Conservation (phyloP, 306 rosid species). For the Casuarina cunninghamiana region DNA sequence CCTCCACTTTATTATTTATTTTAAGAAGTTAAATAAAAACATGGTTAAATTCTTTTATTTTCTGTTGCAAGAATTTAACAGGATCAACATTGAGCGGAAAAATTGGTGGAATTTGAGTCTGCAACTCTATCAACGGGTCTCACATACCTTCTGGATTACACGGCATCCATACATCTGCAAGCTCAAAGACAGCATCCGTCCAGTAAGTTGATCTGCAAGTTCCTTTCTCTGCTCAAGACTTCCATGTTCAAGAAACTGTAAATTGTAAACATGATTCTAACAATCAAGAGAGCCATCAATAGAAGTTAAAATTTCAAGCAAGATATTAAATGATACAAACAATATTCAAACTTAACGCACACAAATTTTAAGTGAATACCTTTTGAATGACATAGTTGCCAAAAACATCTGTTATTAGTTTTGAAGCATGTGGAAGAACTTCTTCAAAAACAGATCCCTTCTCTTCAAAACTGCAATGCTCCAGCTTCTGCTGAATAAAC, state of each 20-base stretch:
- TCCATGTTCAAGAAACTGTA: slow-evolving; percentile 63
- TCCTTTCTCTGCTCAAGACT: slow-evolving; percentile 57
- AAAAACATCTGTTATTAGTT: slow-evolving; percentile 63
- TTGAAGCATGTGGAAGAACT: slow-evolving; percentile 57
- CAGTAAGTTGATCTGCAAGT: slow-evolving; percentile 57
- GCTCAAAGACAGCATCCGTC: slow-evolving; percentile 58
- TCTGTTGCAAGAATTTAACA: not conserved
- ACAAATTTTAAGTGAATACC: slow-evolving; percentile 38
- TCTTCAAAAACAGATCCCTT: slow-evolving; percentile 62
- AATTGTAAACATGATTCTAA: slow-evolving; percentile 8
- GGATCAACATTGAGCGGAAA: not conserved
- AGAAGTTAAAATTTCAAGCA: slow-evolving; percentile 13
- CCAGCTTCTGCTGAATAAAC: slow-evolving; percentile 73
- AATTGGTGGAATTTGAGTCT: slow-evolving; percentile 5
- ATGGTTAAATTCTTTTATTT: not conserved
- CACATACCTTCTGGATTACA: slow-evolving; percentile 71
- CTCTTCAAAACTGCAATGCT: slow-evolving; percentile 54
- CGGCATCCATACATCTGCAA: slow-evolving; percentile 84
- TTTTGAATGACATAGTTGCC: slow-evolving; percentile 74
- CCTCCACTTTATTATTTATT: not conserved
- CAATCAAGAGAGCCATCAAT: not conserved
- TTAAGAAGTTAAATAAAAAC: not conserved
- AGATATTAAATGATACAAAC: not conserved
- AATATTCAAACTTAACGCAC: not conserved
- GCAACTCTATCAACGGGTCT: slow-evolving; percentile 4